Base-by-base conservation (phyloP, 225 moss, liverwort and hornwort genomes). In the Pseudisothecium myosuroides region DNA sequence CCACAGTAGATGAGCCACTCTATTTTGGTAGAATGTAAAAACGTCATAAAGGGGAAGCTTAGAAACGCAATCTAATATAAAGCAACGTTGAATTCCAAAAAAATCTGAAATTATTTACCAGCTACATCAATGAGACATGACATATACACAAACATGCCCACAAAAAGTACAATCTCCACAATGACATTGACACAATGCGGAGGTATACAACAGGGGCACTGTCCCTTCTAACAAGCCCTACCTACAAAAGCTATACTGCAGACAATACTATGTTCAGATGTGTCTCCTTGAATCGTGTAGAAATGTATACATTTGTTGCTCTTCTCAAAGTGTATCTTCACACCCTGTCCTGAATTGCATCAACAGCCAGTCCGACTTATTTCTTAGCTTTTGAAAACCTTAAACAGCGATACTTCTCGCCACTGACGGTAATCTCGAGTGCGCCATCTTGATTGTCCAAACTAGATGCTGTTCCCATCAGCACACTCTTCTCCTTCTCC, bases 361-460 rank as follows among this genome's bases (percentile, higher is more conserved):
- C 74, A 76, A 75, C 61, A 69, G 28, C 47, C 37, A 63, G 79
- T 45, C 34, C 84, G 36, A 28, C 79, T 91, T 89, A 98, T 89
- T 98, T 98, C 88, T 96, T 98, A 54, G 97, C 97, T 92, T 97
- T 98, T 4, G 97, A 96, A 85, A 97, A 98, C 36, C 97, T 93
- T 87, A 98, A 82, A 63, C 98, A 98, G 72, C 97, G 95, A 83
- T 97, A 98, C 89, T 98, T 95, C 92, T 98, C 98, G 67, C 98
- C 98, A 90, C 97, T 97, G 60, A 98, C 97, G 36, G 97, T 98
- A 74, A 98, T 98, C 91, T 98, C 98, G 85, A 98, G 87, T 27
- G 98, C 98, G 76, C 98, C 98, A 87, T 98, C 98, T 85, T 98
- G 98, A 85, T 98, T 97, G 93, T 96, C 97, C 88, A 95, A 94